Conservation (phyloP, 352 stramenopile genomes). For the Phytophthora litchii region DNA sequence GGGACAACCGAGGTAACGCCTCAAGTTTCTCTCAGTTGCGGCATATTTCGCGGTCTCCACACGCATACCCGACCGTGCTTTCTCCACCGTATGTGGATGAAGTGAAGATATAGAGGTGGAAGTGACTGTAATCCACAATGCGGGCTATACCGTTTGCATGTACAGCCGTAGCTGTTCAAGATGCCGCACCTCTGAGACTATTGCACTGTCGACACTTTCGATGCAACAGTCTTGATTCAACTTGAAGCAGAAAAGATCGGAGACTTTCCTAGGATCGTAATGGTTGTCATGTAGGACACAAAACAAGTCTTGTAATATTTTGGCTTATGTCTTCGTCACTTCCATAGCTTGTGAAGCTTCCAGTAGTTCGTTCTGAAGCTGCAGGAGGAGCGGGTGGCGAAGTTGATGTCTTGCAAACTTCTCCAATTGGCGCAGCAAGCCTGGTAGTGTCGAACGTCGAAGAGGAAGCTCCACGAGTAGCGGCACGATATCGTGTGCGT, state of each 20-base stretch:
- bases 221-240: neutral
- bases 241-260: neutral
- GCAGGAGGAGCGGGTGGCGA: neutral
- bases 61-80: neutral
- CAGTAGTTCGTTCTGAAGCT: constrained; percentile 10
- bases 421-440: constrained; percentile 10
- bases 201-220: neutral
- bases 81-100: neutral
- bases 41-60: no score
- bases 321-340: neutral
- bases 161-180: neutral
- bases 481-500: constrained; percentile 16
- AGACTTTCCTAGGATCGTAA: neutral
- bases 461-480: constrained; percentile 23
- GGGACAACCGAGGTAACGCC: no score
- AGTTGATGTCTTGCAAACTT: neutral
- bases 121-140: neutral
- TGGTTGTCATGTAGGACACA: neutral
- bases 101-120: neutral
- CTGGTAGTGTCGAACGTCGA: neutral
- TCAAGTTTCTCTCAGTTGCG: neutral
- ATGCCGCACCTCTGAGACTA: neutral
- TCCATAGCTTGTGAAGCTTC: neutral
- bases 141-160: neutral
- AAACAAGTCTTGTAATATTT: neutral